A percentile compares a stretch with the other conserved stretches of the same genome.
Conservation (phyloP, 257 asterid genomes). For the Asclepias syriaca region DNA sequence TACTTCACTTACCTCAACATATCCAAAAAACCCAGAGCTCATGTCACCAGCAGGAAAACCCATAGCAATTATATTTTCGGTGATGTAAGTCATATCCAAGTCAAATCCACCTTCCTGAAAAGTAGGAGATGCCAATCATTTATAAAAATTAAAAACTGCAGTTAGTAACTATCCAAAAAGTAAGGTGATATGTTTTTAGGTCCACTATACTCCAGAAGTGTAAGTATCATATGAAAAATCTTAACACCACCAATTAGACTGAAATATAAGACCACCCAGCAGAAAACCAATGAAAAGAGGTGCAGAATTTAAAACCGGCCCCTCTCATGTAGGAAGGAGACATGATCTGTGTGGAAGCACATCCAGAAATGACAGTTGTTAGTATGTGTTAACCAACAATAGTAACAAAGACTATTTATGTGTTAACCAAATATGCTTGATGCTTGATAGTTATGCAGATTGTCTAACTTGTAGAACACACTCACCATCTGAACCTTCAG, state of each 20-base stretch:
- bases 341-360: not conserved
- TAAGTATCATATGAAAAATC: not conserved
- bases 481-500: not conserved
- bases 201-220: not conserved
- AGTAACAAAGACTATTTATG: not conserved
- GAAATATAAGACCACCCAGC: not conserved
- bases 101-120: slow-evolving; percentile 98
- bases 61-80: slow-evolving; percentile 99
- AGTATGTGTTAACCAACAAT: not conserved
- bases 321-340: not conserved
- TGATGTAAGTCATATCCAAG: slow-evolving; percentile 97
- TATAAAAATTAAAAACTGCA: not conserved
- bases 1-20: slow-evolving; percentile 67
- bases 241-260: not conserved
- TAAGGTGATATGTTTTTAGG: not conserved
- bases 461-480: not conserved
- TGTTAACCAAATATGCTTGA: too few species aligned
- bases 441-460: not conserved
- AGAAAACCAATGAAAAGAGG: not conserved
- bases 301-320: not conserved
- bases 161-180: not conserved
- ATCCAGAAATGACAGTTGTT: not conserved
- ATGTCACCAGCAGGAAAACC: slow-evolving; percentile 99
- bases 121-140: slow-evolving; percentile 9
- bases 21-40: slow-evolving; percentile 97